Evolutionary conservation across 2,329 filamentous ascomycete species (phyloP).

Genomic region (Fusarium hostae): DNA sequence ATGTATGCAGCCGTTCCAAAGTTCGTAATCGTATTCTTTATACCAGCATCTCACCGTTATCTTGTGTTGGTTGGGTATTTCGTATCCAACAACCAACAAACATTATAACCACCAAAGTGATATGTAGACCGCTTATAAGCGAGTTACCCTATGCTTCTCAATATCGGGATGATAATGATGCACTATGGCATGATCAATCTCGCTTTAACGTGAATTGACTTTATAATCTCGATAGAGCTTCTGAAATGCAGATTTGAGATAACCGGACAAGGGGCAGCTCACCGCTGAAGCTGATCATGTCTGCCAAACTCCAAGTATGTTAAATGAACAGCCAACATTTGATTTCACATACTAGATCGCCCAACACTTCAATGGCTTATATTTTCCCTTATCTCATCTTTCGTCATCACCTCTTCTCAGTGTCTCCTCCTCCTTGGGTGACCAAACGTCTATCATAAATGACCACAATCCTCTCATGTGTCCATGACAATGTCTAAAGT

Average conservation of each 20-base stretch:
- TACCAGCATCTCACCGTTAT: neutral
- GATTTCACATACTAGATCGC: neutral
- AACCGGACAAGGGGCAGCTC: neutral
- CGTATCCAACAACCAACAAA: neutral
- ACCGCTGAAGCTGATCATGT: neutral
- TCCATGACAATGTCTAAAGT: slow-evolving; percentile 40
- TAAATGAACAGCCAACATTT: neutral
- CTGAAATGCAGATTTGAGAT: neutral
- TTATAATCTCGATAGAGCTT: neutral
- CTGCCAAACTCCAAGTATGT: neutral
- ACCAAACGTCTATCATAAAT: slow-evolving; percentile 43
- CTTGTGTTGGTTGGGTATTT: neutral
- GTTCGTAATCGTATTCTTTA: slow-evolving; percentile 27
- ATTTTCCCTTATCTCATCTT: neutral
- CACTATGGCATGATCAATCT: neutral
- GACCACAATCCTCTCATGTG: slow-evolving; percentile 27
- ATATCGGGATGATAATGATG: neutral
- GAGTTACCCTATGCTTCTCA: neutral
- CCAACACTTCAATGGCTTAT: neutral
- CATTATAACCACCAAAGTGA: neutral
- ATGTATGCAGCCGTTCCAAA: neutral
- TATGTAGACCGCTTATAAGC: neutral
- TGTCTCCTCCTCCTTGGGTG: slow-evolving; percentile 17
- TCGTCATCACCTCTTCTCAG: neutral
- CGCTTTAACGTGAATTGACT: neutral